Conservation (phyloP, 257 asterid genomes). For the Avicennia marina region DNA sequence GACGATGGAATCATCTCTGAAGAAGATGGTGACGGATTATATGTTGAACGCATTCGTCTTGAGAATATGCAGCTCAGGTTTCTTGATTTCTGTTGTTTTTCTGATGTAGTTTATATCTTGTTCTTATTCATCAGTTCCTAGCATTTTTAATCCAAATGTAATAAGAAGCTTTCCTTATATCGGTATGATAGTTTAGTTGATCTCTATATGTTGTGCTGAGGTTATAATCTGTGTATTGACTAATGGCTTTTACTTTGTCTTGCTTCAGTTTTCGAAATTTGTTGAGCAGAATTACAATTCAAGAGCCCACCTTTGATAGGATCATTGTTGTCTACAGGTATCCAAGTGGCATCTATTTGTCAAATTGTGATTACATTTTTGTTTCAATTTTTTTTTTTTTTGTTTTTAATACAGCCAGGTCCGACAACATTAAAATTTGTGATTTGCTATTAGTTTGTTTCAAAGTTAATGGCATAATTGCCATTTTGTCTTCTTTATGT, state of each 20-base stretch:
- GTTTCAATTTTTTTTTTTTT: too few relatives aligned
- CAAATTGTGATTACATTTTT: too few relatives aligned
- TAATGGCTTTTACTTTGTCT: constrained; percentile 17
- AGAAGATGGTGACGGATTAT: constrained; percentile 40
- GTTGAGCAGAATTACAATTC: constrained; percentile 66
- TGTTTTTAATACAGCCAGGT: too few relatives aligned
- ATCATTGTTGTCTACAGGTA: constrained; percentile 98
- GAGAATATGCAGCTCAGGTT: constrained; percentile 89
- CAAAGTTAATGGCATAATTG: too few relatives aligned
- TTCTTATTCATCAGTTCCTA: too few relatives aligned
- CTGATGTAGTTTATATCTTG: too few relatives aligned
- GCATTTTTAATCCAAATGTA: too few relatives aligned
- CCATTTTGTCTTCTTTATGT: too few relatives aligned
- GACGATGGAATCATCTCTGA: constrained; percentile 49
- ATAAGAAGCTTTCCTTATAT: too few relatives aligned
- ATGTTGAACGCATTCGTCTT: constrained; percentile 88
- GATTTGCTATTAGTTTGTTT: too few relatives aligned
- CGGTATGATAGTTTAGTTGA: background rate
- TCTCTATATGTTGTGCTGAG: constrained; percentile 11
- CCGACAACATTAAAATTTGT: too few relatives aligned
- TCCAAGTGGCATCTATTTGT: constrained; percentile 16
- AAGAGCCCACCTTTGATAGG: constrained; percentile 98
- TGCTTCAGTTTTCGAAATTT: constrained; percentile 68
- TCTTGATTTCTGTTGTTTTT: constrained; percentile 20
- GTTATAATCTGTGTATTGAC: constrained; percentile 4